Evolutionary conservation across 768 basidiomycete genomes (phyloP), one percentile per base, ranked within the genome.

Genomic region (Russula abietina): DNA sequence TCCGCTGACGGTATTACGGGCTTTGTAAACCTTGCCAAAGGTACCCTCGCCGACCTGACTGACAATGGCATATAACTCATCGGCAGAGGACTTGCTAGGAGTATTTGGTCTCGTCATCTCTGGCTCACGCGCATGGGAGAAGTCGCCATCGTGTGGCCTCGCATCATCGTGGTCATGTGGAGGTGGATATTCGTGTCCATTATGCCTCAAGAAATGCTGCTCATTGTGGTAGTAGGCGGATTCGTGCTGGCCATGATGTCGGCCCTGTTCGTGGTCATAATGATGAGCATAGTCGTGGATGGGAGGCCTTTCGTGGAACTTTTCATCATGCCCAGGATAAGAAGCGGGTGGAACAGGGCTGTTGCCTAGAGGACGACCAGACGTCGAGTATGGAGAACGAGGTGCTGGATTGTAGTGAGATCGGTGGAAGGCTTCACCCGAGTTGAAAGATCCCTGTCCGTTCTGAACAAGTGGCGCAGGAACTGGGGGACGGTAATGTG

Each of bases 21-120:
- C 96, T 74, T 99, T 99, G 78, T 97, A 90, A 1, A 99, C 96
- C 73, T 98, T 96, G 26, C 96, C 96, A 71, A 98, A 99, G 2
- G 97, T 99, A 3, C 97, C 97, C 74, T 98, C 96, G 12, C 97
- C 97, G 49, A 99, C 97, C 70, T 98, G 95, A 53, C 84, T 88
- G 28, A 98, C 80, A 64, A 94, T 91, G 55, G 85, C 83, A 73
- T 97, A 99, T 22, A 93, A 72, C 62, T 92, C 88, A 57, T 77
- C 76, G 33, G 70, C 70, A 2, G 58, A 58, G 39, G 43, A 59
- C 45, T 59, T 60, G 51, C n/a, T 57, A 30, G 67, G 67, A 28
- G 65, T 63, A 17, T 56, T 66, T 16, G 67, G 65, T 33, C 67
- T 55, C 4, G 58, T 66, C 16, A 57, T 17, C 30, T 67, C 64